phyloP scores from a whole-genome alignment of 208 protist species.

The Crithidia acanthocephali region DNA sequence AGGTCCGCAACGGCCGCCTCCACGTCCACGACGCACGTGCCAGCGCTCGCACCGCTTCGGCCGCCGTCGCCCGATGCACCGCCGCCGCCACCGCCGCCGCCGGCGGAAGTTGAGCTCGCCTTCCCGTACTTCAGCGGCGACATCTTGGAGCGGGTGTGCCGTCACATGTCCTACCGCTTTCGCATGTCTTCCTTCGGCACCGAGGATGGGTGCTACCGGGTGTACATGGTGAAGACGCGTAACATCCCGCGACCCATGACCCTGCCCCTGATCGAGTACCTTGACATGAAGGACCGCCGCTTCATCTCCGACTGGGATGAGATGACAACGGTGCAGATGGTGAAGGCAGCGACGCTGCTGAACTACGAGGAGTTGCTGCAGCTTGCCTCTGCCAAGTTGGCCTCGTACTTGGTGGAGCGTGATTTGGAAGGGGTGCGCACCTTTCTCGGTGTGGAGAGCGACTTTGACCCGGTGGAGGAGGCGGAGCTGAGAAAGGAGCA shows the following conservation, averaged over 20 bases:
- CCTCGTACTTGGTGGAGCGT: constrained; percentile 81
- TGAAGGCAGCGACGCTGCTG: constrained; percentile 89
- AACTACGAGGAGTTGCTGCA: constrained; percentile 88
- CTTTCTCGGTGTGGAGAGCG: constrained; percentile 85
- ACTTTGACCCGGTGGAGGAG: constrained; percentile 89
- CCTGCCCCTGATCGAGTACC: constrained; percentile 72
- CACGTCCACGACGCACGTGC: not conserved
- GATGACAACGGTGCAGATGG: constrained; percentile 63
- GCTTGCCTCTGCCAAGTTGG: constrained; percentile 87
- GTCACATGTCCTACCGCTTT: constrained; percentile 85
- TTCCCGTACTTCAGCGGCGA: constrained; percentile 78
- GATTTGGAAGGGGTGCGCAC: constrained; percentile 87
- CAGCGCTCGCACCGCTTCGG: not conserved
- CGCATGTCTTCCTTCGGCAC: constrained; percentile 46
- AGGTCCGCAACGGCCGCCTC: too few relatives aligned
- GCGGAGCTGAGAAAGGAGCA: constrained; percentile 87
- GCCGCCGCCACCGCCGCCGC: constrained; percentile 8
- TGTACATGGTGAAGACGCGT: constrained; percentile 52
- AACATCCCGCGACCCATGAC: constrained; percentile 79
- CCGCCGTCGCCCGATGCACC: not conserved
- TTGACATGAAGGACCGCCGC: constrained; percentile 62
- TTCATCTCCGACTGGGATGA: constrained; percentile 87
- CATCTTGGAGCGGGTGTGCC: constrained; percentile 64
- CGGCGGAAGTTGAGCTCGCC: constrained; percentile 51
- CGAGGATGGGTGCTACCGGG: constrained; percentile 43